Evolutionary conservation across 768 basidiomycete species (phyloP).

Genomic region (Kondoa malvinella): DNA sequence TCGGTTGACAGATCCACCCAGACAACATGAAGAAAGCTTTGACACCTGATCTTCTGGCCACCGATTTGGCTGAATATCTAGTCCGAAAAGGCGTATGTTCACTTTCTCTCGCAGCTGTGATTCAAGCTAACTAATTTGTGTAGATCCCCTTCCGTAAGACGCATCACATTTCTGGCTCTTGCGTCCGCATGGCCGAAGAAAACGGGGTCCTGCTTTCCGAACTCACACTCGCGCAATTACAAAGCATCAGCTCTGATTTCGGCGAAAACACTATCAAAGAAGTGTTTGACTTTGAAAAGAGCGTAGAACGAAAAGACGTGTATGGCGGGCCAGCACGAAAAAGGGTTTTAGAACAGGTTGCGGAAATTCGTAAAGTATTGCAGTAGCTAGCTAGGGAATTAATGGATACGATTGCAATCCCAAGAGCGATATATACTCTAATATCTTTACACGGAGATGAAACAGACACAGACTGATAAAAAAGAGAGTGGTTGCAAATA

Average conservation of each 20-base stretch:
- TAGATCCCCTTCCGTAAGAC: constrained; percentile 97
- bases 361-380: constrained; percentile 34
- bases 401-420: too few relatives aligned
- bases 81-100: constrained; percentile 84
- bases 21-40: constrained; percentile 77
- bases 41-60: constrained; percentile 95
- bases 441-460: too few relatives aligned
- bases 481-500: too few relatives aligned
- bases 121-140: constrained; percentile 11
- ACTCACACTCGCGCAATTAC: constrained; percentile 62
- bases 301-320: constrained; percentile 76
- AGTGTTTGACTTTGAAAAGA: constrained; percentile 89
- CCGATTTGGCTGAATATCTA: constrained; percentile 96
- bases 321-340: constrained; percentile 77
- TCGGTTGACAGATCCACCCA: constrained; percentile 49
- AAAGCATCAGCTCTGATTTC: constrained; percentile 57
- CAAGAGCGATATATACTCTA: too few relatives aligned
- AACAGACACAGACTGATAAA: too few relatives aligned
- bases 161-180: constrained; percentile 91
- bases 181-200: constrained; percentile 82
- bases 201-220: constrained; percentile 63
- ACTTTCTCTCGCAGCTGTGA: not conserved
- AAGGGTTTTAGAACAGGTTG: constrained; percentile 73
- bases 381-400: too few relatives aligned
- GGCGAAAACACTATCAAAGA: constrained; percentile 51